These are phyloP conservation scores for Fusarium nygamai DNA, from an alignment of 2,329 filamentous ascomycete genomes.

Conservation along the genomic window DNA sequence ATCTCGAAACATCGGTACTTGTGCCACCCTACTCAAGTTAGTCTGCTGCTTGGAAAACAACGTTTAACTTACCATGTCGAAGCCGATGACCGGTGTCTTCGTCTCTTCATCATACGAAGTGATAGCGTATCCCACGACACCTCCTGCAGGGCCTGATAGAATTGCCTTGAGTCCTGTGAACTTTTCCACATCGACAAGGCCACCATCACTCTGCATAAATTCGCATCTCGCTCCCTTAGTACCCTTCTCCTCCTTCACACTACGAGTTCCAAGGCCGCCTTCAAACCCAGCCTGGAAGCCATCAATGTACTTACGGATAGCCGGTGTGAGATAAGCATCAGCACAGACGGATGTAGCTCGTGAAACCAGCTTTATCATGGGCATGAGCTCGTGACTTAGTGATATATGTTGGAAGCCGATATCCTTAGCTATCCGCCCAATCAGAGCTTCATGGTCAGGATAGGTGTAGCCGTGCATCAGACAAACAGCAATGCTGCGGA, in stretches of 20 bases:
- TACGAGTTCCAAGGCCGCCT: slow-evolving; percentile 80
- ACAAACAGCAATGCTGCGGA: slow-evolving; percentile 87
- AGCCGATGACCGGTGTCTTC: slow-evolving; percentile 87
- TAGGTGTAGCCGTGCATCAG: slow-evolving; percentile 95
- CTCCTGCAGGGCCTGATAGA: slow-evolving; percentile 89
- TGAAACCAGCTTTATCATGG: slow-evolving; percentile 57
- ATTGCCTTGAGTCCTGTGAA: slow-evolving; percentile 90
- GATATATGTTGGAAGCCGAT: slow-evolving; percentile 82
- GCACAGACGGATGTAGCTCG: slow-evolving; percentile 56
- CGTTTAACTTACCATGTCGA: slow-evolving; percentile 74
- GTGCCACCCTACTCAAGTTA: slow-evolving; percentile 71
- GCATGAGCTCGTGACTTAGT: slow-evolving; percentile 53
- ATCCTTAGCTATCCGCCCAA: slow-evolving; percentile 79
- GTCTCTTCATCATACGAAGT: slow-evolving; percentile 89
- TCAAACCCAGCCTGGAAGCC: slow-evolving; percentile 84
- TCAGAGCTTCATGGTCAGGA: slow-evolving; percentile 81
- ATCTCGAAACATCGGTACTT: slow-evolving; percentile 89
- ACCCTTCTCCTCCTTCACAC: slow-evolving; percentile 73
- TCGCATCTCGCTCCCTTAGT: slow-evolving; percentile 82
- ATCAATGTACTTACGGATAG: slow-evolving; percentile 62
- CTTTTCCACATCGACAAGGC: slow-evolving; percentile 76
- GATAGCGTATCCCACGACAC: slow-evolving; percentile 90
- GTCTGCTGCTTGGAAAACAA: not conserved
- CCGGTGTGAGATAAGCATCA: slow-evolving; percentile 57
- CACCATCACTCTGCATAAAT: slow-evolving; percentile 93